Evolutionary conservation across 2,329 filamentous ascomycete genomes (phyloP).

Genomic region (Amauroascus niger): DNA sequence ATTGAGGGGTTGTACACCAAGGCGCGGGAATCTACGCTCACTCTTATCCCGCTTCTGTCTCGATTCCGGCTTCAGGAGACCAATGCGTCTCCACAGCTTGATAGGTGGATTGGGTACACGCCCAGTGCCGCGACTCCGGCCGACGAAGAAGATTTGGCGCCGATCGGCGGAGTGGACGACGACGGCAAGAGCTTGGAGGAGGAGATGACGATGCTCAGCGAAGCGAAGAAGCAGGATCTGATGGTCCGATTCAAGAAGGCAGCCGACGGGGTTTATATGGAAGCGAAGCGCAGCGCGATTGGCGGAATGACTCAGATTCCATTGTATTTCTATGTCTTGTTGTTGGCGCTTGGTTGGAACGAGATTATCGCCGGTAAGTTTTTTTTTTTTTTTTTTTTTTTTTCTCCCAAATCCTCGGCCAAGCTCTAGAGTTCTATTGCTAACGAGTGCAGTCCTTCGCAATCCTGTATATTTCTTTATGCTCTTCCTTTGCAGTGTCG

Average conservation of each 20-base stretch:
- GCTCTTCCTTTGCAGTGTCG: constrained; percentile 64
- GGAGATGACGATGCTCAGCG: constrained; percentile 89
- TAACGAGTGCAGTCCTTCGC: constrained; percentile 58
- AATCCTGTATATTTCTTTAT: constrained; percentile 91
- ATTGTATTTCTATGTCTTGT: constrained; percentile 82
- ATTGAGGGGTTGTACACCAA: constrained; percentile 93
- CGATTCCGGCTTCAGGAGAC: constrained; percentile 70
- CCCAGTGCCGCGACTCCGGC: constrained; percentile 64
- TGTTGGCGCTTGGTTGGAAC: constrained; percentile 95
- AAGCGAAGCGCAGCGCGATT: constrained; percentile 93
- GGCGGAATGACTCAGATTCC: constrained; percentile 91
- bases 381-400: background rate
- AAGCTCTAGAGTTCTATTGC: background rate
- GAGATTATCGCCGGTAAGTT: constrained; percentile 83
- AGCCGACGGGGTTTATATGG: constrained; percentile 93
- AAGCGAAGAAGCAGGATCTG: constrained; percentile 82
- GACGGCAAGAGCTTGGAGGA: constrained; percentile 91
- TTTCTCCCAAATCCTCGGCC: background rate
- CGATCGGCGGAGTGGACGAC: constrained; percentile 89
- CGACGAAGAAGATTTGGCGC: constrained; percentile 79
- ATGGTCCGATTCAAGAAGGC: constrained; percentile 96
- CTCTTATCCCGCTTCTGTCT: constrained; percentile 78
- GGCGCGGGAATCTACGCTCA: constrained; percentile 83
- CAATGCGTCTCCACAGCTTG: constrained; percentile 67
- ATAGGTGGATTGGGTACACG: constrained; percentile 69